Percentiles rank a stretch among this genome's conserved stretches.
These are phyloP conservation scores for Citeromyces nyonsensis DNA, from an alignment of 805 yeast genomes.

Conservation along the genomic window DNA sequence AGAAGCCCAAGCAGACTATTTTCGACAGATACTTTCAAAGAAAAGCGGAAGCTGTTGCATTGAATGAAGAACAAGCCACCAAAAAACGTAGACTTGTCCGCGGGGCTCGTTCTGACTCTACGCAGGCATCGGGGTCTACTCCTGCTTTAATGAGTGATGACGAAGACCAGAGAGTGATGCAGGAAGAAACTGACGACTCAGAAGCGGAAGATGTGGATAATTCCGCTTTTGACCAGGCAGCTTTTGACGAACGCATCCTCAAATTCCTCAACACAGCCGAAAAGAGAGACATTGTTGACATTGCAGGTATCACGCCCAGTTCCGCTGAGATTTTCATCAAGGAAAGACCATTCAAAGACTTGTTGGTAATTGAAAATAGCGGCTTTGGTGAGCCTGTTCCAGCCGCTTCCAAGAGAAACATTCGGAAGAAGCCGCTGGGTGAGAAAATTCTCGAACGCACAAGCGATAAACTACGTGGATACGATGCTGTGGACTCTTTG, in stretches of 20 bases:
- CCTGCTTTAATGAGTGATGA: conserved; percentile 1
- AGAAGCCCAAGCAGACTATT: conserved; percentile 19
- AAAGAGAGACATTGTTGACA: conserved; percentile 62
- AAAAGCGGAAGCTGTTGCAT: conserved; percentile 1
- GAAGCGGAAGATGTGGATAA: conserved; percentile 18
- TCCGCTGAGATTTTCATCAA: conserved; percentile 50
- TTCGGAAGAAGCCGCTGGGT: conserved; percentile 44
- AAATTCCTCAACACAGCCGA: conserved; percentile 71
- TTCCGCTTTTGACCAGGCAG: neutral
- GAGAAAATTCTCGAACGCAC: conserved; percentile 61
- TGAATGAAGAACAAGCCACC: neutral
- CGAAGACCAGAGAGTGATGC: conserved; percentile 13
- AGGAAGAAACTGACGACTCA: conserved; percentile 32
- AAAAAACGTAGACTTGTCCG: conserved; percentile 1
- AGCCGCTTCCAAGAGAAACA: conserved; percentile 14
- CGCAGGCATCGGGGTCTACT: neutral
- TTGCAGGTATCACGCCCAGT: conserved; percentile 53
- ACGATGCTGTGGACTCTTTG: conserved; percentile 88
- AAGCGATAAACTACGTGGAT: conserved; percentile 62
- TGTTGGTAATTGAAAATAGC: conserved; percentile 43
- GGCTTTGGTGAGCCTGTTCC: conserved; percentile 21
- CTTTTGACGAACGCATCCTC: conserved; percentile 50
- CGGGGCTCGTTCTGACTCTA: neutral
- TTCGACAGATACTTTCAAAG: conserved; percentile 17
- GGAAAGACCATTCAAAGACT: conserved; percentile 51